phyloP scores from a whole-genome alignment of 2,329 filamentous ascomycete genomes.

The Aureobasidium sp. region DNA sequence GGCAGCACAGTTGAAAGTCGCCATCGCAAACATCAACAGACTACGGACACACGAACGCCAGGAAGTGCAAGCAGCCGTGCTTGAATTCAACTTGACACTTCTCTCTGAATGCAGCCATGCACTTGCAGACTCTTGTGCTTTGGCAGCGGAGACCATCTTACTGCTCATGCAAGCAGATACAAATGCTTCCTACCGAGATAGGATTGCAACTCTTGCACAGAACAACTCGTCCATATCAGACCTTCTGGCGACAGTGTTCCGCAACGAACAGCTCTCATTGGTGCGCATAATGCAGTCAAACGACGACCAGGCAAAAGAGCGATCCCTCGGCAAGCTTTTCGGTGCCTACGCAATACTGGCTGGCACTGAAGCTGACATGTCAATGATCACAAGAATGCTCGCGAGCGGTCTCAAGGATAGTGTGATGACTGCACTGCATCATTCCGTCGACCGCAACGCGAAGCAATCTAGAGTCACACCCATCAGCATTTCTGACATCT shows the following conservation, averaged over 20 bases:
- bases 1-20: slow-evolving; percentile 71
- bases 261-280: slow-evolving; percentile 75
- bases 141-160: slow-evolving; percentile 77
- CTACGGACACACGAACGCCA: slow-evolving; percentile 62
- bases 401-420: slow-evolving; percentile 68
- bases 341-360: slow-evolving; percentile 62
- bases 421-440: slow-evolving; percentile 46
- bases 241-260: slow-evolving; percentile 61
- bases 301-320: slow-evolving; percentile 70
- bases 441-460: background rate
- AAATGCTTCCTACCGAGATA: slow-evolving; percentile 25
- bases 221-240: slow-evolving; percentile 58
- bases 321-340: slow-evolving; percentile 68
- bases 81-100: slow-evolving; percentile 64
- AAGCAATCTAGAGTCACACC: slow-evolving; percentile 15
- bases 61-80: slow-evolving; percentile 62
- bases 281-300: slow-evolving; percentile 76
- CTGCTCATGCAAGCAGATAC: slow-evolving; percentile 49
- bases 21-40: slow-evolving; percentile 69
- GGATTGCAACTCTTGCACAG: slow-evolving; percentile 54
- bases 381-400: slow-evolving; percentile 60
- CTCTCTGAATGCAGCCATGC: slow-evolving; percentile 73
- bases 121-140: slow-evolving; percentile 58
- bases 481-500: slow-evolving; percentile 21
- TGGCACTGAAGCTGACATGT: slow-evolving; percentile 56